Evolutionary conservation across 371 early-diverging fungal genomes (phyloP).

Genomic region (Syncephalastrum racemosum): DNA sequence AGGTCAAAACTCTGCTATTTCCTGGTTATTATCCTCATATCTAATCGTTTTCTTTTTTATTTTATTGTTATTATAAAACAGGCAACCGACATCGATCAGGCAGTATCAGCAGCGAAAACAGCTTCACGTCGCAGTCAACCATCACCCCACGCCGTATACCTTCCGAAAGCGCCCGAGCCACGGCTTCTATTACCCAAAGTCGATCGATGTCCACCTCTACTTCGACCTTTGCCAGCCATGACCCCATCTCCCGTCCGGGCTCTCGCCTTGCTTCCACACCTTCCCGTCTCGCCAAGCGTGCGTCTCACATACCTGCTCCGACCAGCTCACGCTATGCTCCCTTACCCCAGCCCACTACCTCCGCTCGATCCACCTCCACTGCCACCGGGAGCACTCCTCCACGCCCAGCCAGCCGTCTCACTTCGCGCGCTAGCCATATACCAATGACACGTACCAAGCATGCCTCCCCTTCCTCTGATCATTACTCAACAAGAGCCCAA

Average conservation of each 20-base stretch:
- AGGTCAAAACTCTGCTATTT: too few relatives aligned
- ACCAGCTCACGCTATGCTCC: neutral
- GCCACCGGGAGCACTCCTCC: neutral
- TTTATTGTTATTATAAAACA: too few relatives aligned
- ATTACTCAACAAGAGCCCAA: too few relatives aligned
- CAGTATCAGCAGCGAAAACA: constrained; percentile 49
- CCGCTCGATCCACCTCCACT: constrained; percentile 10
- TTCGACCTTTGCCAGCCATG: constrained; percentile 1
- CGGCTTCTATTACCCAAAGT: constrained; percentile 20
- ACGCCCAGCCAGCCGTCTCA: constrained; percentile 10
- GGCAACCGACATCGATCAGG: constrained; percentile 22
- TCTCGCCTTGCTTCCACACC: constrained; percentile 7
- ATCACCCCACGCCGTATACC: constrained; percentile 36
- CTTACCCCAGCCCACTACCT: constrained; percentile 10
- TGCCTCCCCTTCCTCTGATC: neutral
- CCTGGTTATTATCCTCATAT: too few relatives aligned
- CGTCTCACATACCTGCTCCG: constrained; percentile 52
- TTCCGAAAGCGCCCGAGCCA: constrained; percentile 34
- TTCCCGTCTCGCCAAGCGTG: constrained; percentile 35
- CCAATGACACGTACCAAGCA: constrained; percentile 11
- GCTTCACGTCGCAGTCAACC: constrained; percentile 43
- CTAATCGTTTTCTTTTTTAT: too few relatives aligned
- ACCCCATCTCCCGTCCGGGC: neutral
- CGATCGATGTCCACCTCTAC: constrained; percentile 15
- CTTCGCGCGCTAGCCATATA: constrained; percentile 17